Percentiles rank a stretch among this genome's conserved stretches.
Conservation (phyloP, 176 grass and related monocot genomes). For the Metroxylon sagu region DNA sequence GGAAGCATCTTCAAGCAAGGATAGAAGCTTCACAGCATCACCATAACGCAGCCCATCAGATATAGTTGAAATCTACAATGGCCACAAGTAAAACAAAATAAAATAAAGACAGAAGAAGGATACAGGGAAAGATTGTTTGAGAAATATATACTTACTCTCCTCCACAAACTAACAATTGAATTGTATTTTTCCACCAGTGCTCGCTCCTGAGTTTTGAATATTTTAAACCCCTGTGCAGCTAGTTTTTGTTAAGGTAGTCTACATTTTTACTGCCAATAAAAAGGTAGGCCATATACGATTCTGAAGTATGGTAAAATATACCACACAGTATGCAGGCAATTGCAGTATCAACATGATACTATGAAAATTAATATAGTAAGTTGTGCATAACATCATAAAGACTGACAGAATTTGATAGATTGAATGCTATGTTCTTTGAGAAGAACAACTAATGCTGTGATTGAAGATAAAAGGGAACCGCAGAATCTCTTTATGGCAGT, state of each 20-base stretch:
- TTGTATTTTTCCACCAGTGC: slow-evolving; percentile 88
- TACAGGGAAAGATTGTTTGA: not conserved
- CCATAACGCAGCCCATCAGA: slow-evolving; percentile 63
- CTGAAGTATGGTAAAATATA: no score
- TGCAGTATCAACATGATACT: no score
- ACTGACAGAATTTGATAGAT: no score
- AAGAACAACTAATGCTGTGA: no score
- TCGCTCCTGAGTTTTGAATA: slow-evolving; percentile 71
- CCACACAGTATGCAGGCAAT: no score
- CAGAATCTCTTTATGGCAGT: no score
- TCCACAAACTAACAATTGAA: slow-evolving; percentile 74
- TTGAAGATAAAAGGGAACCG: no score
- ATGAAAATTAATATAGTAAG: no score
- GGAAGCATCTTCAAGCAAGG: slow-evolving; percentile 74
- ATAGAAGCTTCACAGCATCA: slow-evolving; percentile 74
- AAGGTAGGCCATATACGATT: not conserved
- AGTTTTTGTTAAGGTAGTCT: slow-evolving; percentile 29
- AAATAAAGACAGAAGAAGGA: not conserved
- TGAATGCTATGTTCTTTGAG: no score
- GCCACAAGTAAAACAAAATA: slow-evolving; percentile 5
- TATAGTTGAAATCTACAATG: slow-evolving; percentile 53
- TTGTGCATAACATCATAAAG: no score
- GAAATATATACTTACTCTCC: slow-evolving; percentile 46
- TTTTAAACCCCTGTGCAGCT: slow-evolving; percentile 61
- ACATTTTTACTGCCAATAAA: not conserved